Evolutionary conservation across 2,329 filamentous ascomycete species (phyloP).

Genomic region (Cephalotrichum gorgonifer): DNA sequence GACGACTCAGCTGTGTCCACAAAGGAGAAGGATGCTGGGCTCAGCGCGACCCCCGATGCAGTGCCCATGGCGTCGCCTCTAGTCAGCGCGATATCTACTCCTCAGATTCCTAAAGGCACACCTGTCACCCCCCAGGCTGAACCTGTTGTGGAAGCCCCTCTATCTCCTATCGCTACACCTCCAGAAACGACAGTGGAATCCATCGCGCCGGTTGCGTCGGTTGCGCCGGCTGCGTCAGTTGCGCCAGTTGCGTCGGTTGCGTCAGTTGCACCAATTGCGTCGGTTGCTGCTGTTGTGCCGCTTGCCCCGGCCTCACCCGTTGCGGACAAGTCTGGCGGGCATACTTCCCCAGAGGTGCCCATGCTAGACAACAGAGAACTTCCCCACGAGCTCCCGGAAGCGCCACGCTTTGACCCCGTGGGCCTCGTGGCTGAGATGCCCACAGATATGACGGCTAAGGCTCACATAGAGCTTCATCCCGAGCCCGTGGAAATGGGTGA

Average conservation of each 20-base stretch:
- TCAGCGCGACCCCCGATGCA: not conserved
- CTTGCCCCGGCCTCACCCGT: not conserved
- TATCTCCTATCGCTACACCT: not conserved
- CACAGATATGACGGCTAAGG: conserved; percentile 28
- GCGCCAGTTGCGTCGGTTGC: too few species aligned
- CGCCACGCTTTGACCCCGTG: conserved; percentile 25
- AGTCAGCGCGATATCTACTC: conserved; percentile 2
- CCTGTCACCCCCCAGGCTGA: not conserved
- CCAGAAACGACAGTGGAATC: not conserved
- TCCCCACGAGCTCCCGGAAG: conserved; percentile 19
- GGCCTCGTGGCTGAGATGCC: conserved; percentile 37
- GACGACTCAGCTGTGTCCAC: conserved; percentile 1
- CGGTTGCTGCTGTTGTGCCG: too few species aligned
- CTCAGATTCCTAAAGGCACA: not conserved
- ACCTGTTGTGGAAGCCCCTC: not conserved
- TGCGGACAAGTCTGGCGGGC: not conserved
- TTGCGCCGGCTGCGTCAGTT: too few species aligned
- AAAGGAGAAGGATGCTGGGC: not conserved
- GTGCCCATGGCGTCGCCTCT: not conserved
- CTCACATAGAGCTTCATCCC: conserved; percentile 30
- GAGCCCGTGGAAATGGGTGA: conserved; percentile 34
- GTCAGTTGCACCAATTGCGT: too few species aligned
- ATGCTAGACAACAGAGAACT: conserved; percentile 24
- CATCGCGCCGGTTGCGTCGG: too few species aligned
- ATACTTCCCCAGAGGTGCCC: conserved; percentile 12